phyloP scores from a whole-genome alignment of 768 basidiomycete species.

The Inosperma sp. region DNA sequence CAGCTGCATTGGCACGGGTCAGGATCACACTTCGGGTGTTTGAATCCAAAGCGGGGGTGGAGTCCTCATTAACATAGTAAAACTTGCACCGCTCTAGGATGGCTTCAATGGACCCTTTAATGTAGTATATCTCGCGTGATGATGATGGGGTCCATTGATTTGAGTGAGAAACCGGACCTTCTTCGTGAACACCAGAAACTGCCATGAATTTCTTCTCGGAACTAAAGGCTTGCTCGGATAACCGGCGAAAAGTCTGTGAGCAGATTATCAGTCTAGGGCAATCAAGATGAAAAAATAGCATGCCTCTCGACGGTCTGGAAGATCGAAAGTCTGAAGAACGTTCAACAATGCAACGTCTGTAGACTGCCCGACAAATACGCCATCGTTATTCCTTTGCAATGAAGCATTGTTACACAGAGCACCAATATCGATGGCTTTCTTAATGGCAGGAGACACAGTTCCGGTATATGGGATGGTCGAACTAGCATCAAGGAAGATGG shows the following conservation, averaged over 20 bases:
- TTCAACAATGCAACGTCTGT: constrained; percentile 93
- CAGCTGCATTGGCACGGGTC: constrained; percentile 64
- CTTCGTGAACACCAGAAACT: constrained; percentile 67
- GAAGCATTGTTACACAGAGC: constrained; percentile 89
- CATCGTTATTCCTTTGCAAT: constrained; percentile 56
- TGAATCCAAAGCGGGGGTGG: constrained; percentile 73
- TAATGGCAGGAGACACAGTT: constrained; percentile 58
- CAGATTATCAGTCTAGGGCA: constrained; percentile 3
- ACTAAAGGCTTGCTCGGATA: constrained; percentile 84
- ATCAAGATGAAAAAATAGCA: constrained; percentile 18
- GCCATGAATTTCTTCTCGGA: constrained; percentile 95
- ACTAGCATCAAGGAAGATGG: constrained; percentile 57
- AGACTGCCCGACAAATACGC: constrained; percentile 76
- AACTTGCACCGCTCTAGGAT: constrained; percentile 83
- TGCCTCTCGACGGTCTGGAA: constrained; percentile 70
- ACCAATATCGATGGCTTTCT: constrained; percentile 76
- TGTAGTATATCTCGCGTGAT: constrained; percentile 75
- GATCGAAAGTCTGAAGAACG: constrained; percentile 59
- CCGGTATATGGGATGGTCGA: constrained; percentile 33
- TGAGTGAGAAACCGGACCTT: constrained; percentile 23
- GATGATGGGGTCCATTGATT: constrained; percentile 29
- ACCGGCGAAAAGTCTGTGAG: constrained; percentile 59
- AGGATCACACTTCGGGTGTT: constrained; percentile 64
- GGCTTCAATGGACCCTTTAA: constrained; percentile 89
- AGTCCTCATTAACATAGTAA: constrained; percentile 87